Evolutionary conservation across 2,329 filamentous ascomycete genomes (phyloP).

Genomic region (Colletotrichum chrysophilum): DNA sequence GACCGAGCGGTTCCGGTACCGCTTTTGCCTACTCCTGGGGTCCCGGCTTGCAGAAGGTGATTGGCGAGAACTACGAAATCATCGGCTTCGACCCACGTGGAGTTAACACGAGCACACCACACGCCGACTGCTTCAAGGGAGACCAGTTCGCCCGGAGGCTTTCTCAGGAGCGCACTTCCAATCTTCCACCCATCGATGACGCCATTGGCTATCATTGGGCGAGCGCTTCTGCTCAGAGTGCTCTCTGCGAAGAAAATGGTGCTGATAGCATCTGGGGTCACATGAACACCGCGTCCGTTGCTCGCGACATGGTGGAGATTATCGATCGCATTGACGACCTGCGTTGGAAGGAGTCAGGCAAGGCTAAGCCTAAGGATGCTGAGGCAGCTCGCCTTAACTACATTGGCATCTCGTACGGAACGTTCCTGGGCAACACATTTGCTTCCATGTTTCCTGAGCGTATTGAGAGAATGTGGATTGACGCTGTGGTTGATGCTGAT

Average conservation of each 20-base stretch:
- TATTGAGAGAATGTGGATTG: slow-evolving; percentile 41
- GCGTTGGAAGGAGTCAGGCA: background rate
- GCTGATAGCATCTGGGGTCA: slow-evolving; percentile 27
- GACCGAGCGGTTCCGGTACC: slow-evolving; percentile 40
- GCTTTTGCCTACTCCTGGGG: slow-evolving; percentile 22
- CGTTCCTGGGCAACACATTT: slow-evolving; percentile 37
- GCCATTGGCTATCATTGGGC: slow-evolving; percentile 10
- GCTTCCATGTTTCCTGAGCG: slow-evolving; percentile 38
- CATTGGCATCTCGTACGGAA: slow-evolving; percentile 48
- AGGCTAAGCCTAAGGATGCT: background rate
- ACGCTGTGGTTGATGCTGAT: slow-evolving; percentile 30
- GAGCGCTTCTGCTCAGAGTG: slow-evolving; percentile 21
- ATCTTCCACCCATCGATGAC: background rate
- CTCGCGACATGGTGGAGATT: slow-evolving; percentile 37
- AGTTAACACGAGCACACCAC: slow-evolving; percentile 33
- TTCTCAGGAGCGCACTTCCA: slow-evolving; percentile 25
- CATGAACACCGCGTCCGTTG: slow-evolving; percentile 35
- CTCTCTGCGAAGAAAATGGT: slow-evolving; percentile 25
- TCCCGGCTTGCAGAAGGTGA: slow-evolving; percentile 25
- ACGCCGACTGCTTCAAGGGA: slow-evolving; percentile 34
- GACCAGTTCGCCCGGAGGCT: slow-evolving; percentile 27
- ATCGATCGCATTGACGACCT: slow-evolving; percentile 34
- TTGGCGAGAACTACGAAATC: slow-evolving; percentile 35
- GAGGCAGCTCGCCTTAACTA: slow-evolving; percentile 36
- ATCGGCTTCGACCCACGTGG: slow-evolving; percentile 43